phyloP scores from a whole-genome alignment of 1,284 basidiomycete genomes.

The Trichosporon asahii region DNA sequence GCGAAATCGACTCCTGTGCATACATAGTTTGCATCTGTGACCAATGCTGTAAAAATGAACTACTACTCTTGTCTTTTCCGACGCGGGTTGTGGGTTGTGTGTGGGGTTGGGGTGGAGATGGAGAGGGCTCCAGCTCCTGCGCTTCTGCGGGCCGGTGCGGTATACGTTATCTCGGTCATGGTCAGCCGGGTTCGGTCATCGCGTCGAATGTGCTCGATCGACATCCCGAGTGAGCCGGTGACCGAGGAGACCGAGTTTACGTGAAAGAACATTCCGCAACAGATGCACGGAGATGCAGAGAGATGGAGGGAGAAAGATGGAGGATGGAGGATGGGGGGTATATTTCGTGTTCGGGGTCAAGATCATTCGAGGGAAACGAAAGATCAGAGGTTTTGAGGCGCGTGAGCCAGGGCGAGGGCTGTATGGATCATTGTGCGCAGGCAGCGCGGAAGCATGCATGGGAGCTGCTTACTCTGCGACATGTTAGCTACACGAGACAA shows the following conservation, averaged over 20 bases:
- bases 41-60: slow-evolving; percentile 10
- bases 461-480: slow-evolving; percentile 23
- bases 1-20: background rate
- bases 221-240: background rate
- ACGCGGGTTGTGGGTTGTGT: background rate
- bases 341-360: background rate
- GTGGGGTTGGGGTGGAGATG: background rate
- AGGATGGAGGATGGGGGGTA: background rate
- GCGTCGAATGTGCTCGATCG: background rate
- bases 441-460: background rate
- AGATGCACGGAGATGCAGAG: background rate
- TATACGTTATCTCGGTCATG: background rate
- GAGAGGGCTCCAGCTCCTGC: background rate
- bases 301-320: background rate
- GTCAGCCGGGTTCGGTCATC: background rate
- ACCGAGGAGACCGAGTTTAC: background rate
- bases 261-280: background rate
- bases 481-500: background rate
- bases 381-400: background rate
- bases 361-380: background rate
- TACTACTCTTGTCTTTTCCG: slow-evolving; percentile 1
- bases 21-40: slow-evolving; percentile 10
- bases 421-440: background rate
- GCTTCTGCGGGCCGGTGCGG: background rate
- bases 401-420: background rate